Evolutionary conservation across 2,329 filamentous ascomycete species (phyloP), one percentile per base, ranked within the genome.

Genomic region (Cytospora mali): DNA sequence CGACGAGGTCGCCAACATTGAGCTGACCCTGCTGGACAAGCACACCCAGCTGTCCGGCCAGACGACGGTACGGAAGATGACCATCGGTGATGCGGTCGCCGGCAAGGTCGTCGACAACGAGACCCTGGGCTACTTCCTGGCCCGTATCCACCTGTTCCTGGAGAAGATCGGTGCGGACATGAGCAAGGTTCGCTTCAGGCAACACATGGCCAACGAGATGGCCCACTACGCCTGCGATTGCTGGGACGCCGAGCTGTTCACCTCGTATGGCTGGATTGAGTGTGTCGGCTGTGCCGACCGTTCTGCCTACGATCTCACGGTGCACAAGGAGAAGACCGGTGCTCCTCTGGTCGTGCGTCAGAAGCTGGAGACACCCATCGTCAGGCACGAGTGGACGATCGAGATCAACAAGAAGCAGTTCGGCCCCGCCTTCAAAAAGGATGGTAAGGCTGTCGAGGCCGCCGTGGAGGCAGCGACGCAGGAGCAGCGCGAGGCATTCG

Each of bases 271-370:
- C 75, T 99, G 95, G 95, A 91, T 98, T 67, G 95, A 99, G 81
- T 98, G 94, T 75, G 94, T 98, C 71, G 95, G 95, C 66, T 98
- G 95, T 76, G 95, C 95, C 65, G 94, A 97, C 75, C 88, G 95
- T 71, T 96, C 91, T 74, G 95, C 95, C 23, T 99, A 97, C 76
- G 95, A 99, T 77, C 77, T 98, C 75, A 90, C 87, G 39, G 93
- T 97, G 11, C 95, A 98, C 78, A 88, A 90, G 74, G 94, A 97
- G 79, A 93, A 92, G 81, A 98, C 95, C 33, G 93, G 92, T 64
- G 88, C 90, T 16, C 88, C 93, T 49, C 84, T 99, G 25, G 82
- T 95, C 55, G 95, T 98, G 48, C 88, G 93, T 65, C 88, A 97
- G 80, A 87, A 86, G 60, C 84, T 93, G 60, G 86, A 90, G 53